Evolutionary conservation across 2,329 filamentous ascomycete genomes (phyloP).

Genomic region (Polytolypa hystricis): DNA sequence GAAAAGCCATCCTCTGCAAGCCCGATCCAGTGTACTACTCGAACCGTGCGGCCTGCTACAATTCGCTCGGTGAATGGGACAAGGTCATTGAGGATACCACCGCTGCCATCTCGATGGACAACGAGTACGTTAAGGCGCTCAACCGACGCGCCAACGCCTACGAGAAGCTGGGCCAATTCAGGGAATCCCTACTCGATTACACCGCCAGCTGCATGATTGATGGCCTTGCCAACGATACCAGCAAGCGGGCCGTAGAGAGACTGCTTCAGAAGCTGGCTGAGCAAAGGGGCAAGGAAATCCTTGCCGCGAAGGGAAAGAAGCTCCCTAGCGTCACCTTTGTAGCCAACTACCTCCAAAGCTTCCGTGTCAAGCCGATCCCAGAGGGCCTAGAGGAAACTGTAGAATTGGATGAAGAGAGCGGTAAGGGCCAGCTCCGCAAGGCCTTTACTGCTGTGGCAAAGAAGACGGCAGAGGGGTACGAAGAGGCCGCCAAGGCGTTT

Average conservation of each 20-base stretch:
- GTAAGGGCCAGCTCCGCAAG: slow-evolving; percentile 74
- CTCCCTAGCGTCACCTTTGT: slow-evolving; percentile 94
- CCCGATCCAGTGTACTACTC: slow-evolving; percentile 97
- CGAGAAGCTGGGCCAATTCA: slow-evolving; percentile 82
- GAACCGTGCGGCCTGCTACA: slow-evolving; percentile 95
- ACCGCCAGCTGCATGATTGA: slow-evolving; percentile 99
- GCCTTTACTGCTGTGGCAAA: slow-evolving; percentile 70
- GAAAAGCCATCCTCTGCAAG: slow-evolving; percentile 92
- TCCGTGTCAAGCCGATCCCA: slow-evolving; percentile 72
- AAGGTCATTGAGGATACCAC: slow-evolving; percentile 96
- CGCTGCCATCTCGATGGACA: slow-evolving; percentile 83
- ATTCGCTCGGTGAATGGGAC: slow-evolving; percentile 83
- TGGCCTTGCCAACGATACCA: slow-evolving; percentile 83
- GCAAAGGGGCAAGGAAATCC: slow-evolving; percentile 80
- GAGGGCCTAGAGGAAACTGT: slow-evolving; percentile 68
- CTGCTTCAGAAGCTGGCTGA: slow-evolving; percentile 95
- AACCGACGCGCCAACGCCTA: slow-evolving; percentile 96
- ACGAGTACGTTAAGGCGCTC: slow-evolving; percentile 92
- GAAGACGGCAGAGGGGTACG: slow-evolving; percentile 84
- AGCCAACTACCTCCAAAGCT: slow-evolving; percentile 97
- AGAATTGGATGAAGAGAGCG: slow-evolving; percentile 67
- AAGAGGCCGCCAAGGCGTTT: slow-evolving; percentile 75
- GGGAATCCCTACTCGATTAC: slow-evolving; percentile 91
- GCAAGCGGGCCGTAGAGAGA: slow-evolving; percentile 80
- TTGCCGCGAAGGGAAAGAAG: slow-evolving; percentile 69